Conservation (phyloP, 177 flowering plant species). For the Vitis hybrid region DNA sequence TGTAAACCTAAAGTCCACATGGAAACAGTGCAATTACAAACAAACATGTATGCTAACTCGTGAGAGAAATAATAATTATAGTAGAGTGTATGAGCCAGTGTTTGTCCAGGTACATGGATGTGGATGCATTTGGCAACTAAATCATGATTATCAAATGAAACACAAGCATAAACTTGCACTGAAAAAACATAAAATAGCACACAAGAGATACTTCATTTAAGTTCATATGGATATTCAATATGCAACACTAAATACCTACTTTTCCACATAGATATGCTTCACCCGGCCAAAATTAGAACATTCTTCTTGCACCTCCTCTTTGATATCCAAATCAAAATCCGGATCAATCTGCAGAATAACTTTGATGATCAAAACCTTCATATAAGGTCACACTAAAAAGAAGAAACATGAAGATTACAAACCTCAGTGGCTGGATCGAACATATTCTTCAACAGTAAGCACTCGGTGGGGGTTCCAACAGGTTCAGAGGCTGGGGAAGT, state of each 20-base stretch:
- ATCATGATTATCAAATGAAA: too few species aligned
- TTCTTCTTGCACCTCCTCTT: conserved; percentile 86
- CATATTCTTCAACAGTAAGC: conserved; percentile 87
- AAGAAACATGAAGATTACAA: conserved; percentile 13
- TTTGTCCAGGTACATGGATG: too few species aligned
- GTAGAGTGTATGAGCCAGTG: too few species aligned
- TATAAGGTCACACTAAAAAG: not conserved
- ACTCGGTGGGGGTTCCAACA: conserved; percentile 79
- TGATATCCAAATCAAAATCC: conserved; percentile 87
- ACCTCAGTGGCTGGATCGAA: conserved; percentile 96
- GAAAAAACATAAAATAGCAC: not conserved
- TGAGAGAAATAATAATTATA: too few species aligned
- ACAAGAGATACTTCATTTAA: not conserved
- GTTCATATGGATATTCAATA: not conserved
- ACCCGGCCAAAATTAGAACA: conserved; percentile 88
- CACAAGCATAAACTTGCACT: not conserved
- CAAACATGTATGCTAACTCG: too few species aligned
- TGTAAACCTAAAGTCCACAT: too few species aligned
- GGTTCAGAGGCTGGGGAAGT: conserved; percentile 44
- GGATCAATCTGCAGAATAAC: conserved; percentile 65
- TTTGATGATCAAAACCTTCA: conserved; percentile 1
- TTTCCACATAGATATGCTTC: conserved; percentile 80
- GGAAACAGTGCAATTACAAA: too few species aligned
- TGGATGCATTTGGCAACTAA: too few species aligned
- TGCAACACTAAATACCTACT: conserved; percentile 46